phyloP scores from a whole-genome alignment of 176 grass and related monocot species.

The Phoenix roebelenii region DNA sequence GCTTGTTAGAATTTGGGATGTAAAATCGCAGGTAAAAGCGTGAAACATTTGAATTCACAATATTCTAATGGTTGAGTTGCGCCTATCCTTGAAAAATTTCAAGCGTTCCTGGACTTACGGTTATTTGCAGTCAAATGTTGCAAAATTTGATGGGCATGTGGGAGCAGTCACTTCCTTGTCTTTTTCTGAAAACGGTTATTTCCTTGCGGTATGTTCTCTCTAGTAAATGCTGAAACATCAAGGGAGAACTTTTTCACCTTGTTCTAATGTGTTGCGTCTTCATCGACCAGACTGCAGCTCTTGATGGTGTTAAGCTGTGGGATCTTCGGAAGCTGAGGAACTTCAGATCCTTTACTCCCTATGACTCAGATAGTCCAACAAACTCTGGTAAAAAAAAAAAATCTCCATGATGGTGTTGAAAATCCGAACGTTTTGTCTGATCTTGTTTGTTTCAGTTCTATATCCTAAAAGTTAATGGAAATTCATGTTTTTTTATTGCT shows the following conservation, averaged over 20 bases:
- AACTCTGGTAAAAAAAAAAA: slow-evolving; percentile 51
- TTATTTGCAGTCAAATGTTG: slow-evolving; percentile 65
- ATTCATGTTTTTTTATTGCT: too few species aligned
- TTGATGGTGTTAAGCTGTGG: slow-evolving; percentile 99
- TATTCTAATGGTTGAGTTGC: neutral
- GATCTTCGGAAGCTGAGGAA: slow-evolving; percentile 98
- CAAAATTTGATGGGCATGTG: slow-evolving; percentile 87
- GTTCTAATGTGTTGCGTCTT: slow-evolving; percentile 4
- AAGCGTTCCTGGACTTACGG: slow-evolving; percentile 5
- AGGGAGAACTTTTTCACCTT: too few species aligned
- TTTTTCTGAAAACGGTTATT: slow-evolving; percentile 99
- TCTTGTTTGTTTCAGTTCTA: too few species aligned
- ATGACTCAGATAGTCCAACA: slow-evolving; percentile 76
- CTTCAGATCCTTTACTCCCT: slow-evolving; percentile 88
- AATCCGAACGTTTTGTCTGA: too few species aligned
- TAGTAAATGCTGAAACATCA: neutral
- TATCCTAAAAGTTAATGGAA: too few species aligned
- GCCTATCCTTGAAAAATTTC: neutral
- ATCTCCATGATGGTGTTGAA: too few species aligned
- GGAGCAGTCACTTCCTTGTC: slow-evolving; percentile 91
- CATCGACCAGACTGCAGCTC: slow-evolving; percentile 62
- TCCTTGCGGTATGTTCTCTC: slow-evolving; percentile 72
- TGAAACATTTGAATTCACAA: neutral
- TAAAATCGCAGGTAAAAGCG: slow-evolving; percentile 77
- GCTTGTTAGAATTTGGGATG: slow-evolving; percentile 95